Evolutionary conservation across 2,329 filamentous ascomycete genomes (phyloP).

Genomic region (Xylariaceae sp.): DNA sequence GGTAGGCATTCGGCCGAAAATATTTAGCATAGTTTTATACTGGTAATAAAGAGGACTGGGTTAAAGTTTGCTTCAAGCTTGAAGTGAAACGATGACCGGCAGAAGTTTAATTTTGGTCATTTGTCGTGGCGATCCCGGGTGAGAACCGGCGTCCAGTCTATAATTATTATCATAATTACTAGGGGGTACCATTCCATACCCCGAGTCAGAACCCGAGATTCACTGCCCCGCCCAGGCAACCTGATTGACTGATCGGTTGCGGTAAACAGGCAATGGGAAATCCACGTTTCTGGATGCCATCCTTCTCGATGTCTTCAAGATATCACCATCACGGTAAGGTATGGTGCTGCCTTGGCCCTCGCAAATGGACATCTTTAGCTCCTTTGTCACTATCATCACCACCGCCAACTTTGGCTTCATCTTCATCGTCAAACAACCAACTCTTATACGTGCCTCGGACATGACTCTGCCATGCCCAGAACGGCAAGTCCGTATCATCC

Average conservation of each 20-base stretch:
- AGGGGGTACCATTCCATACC: not conserved
- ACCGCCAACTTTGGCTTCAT: not conserved
- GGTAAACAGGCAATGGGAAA: too few species aligned
- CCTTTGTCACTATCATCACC: not conserved
- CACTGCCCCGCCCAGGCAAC: not conserved
- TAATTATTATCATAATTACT: not conserved
- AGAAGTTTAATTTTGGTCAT: not conserved
- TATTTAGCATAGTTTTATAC: too few species aligned
- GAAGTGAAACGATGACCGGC: conserved; percentile 1
- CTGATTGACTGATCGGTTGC: not conserved
- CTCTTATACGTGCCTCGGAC: not conserved
- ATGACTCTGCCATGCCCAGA: not conserved
- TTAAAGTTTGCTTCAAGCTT: not conserved
- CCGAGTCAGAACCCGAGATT: not conserved
- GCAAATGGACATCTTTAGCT: not conserved
- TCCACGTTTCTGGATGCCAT: too few species aligned
- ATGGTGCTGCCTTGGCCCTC: not conserved
- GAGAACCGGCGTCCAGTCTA: not conserved
- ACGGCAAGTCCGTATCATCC: not conserved
- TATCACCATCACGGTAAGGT: not conserved
- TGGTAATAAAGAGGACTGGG: not conserved
- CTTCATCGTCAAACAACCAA: not conserved
- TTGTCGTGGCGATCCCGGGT: not conserved
- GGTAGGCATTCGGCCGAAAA: too few species aligned
- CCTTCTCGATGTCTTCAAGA: not conserved